These are phyloP conservation scores for Beauveria australis DNA, from an alignment of 2,329 filamentous ascomycete genomes.

Conservation along the genomic window DNA sequence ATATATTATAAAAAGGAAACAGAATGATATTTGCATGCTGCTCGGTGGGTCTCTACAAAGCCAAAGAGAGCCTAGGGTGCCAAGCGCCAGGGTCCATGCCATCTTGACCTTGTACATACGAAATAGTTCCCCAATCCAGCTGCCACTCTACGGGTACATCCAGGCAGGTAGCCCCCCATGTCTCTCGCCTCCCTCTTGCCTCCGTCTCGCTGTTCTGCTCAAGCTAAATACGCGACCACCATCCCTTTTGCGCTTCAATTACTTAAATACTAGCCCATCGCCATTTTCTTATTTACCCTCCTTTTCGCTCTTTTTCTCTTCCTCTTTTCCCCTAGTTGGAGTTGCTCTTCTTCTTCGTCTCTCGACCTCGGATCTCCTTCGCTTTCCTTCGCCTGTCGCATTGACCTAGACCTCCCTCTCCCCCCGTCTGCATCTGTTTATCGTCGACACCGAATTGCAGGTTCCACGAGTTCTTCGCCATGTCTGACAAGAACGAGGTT, in stretches of 20 bases:
- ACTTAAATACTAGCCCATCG: conserved; percentile 9
- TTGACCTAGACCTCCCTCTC: neutral
- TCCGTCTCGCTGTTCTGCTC: neutral
- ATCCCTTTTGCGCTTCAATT: neutral
- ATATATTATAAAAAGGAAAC: neutral
- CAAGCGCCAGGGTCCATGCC: conserved; percentile 3
- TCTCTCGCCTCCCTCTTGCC: neutral
- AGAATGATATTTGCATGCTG: neutral
- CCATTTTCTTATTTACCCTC: conserved; percentile 1
- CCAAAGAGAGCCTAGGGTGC: neutral
- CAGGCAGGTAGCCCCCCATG: neutral
- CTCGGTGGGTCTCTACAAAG: neutral
- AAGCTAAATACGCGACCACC: conserved; percentile 3
- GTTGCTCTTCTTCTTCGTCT: neutral
- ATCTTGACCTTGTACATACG: no score
- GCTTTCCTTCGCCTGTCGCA: neutral
- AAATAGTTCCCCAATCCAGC: neutral
- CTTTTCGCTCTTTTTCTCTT: neutral
- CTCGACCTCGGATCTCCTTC: neutral
- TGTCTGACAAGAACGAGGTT: conserved; percentile 31
- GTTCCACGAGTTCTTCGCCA: conserved; percentile 15
- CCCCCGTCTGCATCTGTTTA: neutral
- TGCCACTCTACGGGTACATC: neutral
- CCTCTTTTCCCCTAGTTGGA: neutral
- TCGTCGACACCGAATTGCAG: neutral